Evolutionary conservation across 257 asterid species (phyloP), one percentile per base, ranked within the genome.

Genomic region (Plantago elongata): DNA sequence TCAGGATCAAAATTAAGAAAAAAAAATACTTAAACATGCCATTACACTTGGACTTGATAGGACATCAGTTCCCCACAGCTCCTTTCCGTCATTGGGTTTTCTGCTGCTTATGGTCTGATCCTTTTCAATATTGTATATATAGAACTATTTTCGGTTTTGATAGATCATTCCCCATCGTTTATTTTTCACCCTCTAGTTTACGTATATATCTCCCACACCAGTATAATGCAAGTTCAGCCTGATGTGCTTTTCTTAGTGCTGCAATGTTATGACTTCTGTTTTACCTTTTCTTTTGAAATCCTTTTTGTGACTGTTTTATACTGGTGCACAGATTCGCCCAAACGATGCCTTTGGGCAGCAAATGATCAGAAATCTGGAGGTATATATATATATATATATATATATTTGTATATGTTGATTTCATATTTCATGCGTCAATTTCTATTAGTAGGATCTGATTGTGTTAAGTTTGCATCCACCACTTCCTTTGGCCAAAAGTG

Each of bases 311-410:
- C 38, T 65, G 13, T 60, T 49, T 49, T 70, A 69, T 46, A 57
- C 15, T 27, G 50, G 34, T 58, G 65, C 48, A 66, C 78, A 93
- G 99, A 93, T 93, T 73, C 99, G 57, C 76, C 99, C 99, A 17
- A 82, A 93, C 64, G 99, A 93, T 76, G 97, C 99, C 43, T 93
- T 93, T 78, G 99, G 99, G 63, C 88, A 87, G 78, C 99, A 93
- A 69, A 93, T 93, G 99, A 83, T 93, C 54, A 84, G 77, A 76
- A 93, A 93, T 74, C 82, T 93, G 78, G 99, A 93, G 99, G 99
- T 93, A 81, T 43, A 57, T 17, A 56, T 62, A 46, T 64, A 0
- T 34, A 34, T n/a, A 57, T n/a, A n/a, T 93, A 81, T 43, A 57
- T 17, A 56, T 62, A 46, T 64, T 1, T 34, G 4, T n/a, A 57